Conservation (phyloP, 2,329 filamentous ascomycete species). For the Sporothrix mexicana region DNA sequence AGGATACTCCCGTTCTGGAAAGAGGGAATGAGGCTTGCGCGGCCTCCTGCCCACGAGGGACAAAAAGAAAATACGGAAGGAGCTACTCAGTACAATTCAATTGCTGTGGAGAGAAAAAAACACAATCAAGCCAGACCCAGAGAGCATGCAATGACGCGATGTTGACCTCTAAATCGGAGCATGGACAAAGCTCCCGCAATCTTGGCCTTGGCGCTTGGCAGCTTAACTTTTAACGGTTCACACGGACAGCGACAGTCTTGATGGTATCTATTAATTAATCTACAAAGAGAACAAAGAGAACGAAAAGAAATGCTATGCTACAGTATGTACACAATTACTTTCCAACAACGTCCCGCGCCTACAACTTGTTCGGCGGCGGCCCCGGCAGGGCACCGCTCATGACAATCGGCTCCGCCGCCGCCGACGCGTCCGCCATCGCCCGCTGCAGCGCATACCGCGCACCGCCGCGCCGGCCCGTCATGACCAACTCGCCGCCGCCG, state of each 20-base stretch:
- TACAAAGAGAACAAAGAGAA: neutral
- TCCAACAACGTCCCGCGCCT: too few relatives aligned
- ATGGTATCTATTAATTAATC: neutral
- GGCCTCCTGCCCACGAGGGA: constrained; percentile 21
- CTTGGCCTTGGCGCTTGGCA: neutral
- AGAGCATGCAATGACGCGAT: neutral
- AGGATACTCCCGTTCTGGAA: neutral
- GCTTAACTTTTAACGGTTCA: too few relatives aligned
- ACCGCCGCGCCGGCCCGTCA: constrained; percentile 40
- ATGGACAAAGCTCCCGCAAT: constrained; percentile 2
- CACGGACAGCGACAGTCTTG: too few relatives aligned
- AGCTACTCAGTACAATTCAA: too few relatives aligned
- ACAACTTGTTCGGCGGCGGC: constrained; percentile 48
- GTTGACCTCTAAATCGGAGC: neutral
- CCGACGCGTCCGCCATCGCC: constrained; percentile 50
- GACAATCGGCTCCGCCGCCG: neutral
- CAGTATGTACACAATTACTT: neutral
- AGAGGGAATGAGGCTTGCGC: constrained; percentile 19
- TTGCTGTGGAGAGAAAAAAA: neutral
- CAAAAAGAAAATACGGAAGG: too few relatives aligned
- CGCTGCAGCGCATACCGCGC: constrained; percentile 24
- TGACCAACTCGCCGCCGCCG: constrained; percentile 59
- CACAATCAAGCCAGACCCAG: neutral
- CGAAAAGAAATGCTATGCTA: constrained; percentile 10
- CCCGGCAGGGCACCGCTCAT: constrained; percentile 45